phyloP scores from a whole-genome alignment of 2,329 filamentous ascomycete genomes.

The Fusarium sp. region DNA sequence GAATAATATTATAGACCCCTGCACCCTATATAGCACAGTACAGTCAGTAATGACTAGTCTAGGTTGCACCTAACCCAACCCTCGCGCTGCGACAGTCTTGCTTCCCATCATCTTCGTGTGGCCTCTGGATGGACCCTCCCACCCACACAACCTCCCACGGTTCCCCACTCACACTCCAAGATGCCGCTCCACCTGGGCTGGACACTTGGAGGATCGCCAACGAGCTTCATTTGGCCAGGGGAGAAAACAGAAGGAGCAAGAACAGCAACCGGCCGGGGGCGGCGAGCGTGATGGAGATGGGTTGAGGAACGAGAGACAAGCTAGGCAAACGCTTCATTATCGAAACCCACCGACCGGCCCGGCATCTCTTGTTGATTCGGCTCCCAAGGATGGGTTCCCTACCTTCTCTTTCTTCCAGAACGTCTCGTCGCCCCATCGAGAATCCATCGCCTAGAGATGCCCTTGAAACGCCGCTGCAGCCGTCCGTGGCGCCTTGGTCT shows the following conservation, averaged over 20 bases:
- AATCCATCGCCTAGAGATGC: not conserved
- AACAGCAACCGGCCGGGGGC: not conserved
- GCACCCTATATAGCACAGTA: too few relatives aligned
- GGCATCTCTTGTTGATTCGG: slow-evolving; percentile 20
- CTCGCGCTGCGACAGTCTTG: not conserved
- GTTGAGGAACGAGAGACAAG: slow-evolving; percentile 34
- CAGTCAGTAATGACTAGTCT: slow-evolving; percentile 21
- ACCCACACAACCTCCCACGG: slow-evolving; percentile 12
- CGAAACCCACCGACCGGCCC: slow-evolving; percentile 25
- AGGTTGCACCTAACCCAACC: slow-evolving; percentile 13
- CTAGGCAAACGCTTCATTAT: slow-evolving; percentile 8
- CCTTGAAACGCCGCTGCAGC: slow-evolving; percentile 9
- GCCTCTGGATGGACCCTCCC: slow-evolving; percentile 25
- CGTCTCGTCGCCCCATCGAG: slow-evolving; percentile 18
- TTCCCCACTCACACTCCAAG: slow-evolving; percentile 16
- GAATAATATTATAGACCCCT: too few relatives aligned
- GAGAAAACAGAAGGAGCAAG: slow-evolving; percentile 6
- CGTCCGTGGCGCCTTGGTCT: slow-evolving; percentile 26
- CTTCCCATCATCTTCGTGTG: slow-evolving; percentile 5
- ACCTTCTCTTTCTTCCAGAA: slow-evolving; percentile 27
- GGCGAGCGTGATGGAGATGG: slow-evolving; percentile 1
- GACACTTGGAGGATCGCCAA: slow-evolving; percentile 29
- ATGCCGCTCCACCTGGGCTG: slow-evolving; percentile 30
- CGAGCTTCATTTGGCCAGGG: slow-evolving; percentile 33
- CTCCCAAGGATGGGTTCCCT: slow-evolving; percentile 11